Evolutionary conservation across 352 stramenopile species (phyloP).

Genomic region (Pythium guiyangense): DNA sequence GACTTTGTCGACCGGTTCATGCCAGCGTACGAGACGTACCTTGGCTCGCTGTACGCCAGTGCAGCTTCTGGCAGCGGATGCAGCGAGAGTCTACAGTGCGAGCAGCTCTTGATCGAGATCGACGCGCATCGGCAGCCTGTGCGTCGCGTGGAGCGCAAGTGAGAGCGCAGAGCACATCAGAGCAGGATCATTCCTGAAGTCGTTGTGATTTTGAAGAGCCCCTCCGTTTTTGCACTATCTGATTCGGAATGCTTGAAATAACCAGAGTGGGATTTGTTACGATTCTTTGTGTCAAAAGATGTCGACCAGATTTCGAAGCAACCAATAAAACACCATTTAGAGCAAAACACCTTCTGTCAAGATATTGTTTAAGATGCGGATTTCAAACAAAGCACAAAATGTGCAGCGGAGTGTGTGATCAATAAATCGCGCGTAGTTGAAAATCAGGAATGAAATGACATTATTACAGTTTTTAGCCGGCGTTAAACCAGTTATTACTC

Average conservation of each 20-base stretch:
- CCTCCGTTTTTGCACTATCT: neutral
- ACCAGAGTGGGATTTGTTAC: too few relatives aligned
- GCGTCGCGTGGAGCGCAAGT: neutral
- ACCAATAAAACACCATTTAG: too few relatives aligned
- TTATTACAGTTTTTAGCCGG: too few relatives aligned
- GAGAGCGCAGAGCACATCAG: too few relatives aligned
- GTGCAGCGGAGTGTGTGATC: neutral
- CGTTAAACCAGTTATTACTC: too few relatives aligned
- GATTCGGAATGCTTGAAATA: too few relatives aligned
- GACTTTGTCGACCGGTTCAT: conserved; percentile 89
- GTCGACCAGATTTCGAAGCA: too few relatives aligned
- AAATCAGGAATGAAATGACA: neutral
- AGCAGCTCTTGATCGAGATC: conserved; percentile 63
- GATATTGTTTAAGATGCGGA: too few relatives aligned
- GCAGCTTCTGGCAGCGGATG: too few relatives aligned
- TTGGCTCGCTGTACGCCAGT: conserved; percentile 48
- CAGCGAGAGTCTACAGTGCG: conserved; percentile 22
- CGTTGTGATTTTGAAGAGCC: neutral
- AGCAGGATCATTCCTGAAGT: too few relatives aligned
- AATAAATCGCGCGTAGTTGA: neutral
- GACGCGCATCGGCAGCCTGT: conserved; percentile 31
- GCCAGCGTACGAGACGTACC: conserved; percentile 74
- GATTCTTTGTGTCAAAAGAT: too few relatives aligned
- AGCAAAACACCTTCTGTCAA: too few relatives aligned
- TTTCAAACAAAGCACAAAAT: neutral